Conservation (phyloP, 192 early-diverging fungal genomes). For the Piromyces sp. region DNA sequence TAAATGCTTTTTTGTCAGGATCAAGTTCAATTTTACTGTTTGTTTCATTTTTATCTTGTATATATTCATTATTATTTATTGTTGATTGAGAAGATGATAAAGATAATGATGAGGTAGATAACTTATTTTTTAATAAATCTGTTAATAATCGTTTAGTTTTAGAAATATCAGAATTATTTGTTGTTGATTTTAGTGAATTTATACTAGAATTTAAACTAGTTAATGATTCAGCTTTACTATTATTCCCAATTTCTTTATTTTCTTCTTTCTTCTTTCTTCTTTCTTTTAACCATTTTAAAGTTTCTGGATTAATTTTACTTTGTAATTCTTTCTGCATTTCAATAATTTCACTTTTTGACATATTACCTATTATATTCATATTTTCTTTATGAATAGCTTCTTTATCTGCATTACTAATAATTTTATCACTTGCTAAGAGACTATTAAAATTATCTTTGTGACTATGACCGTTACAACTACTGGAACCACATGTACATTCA, state of each 20-base stretch:
- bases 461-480: not conserved
- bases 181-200: conserved; percentile 9
- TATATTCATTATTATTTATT: too few relatives aligned
- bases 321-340: conserved; percentile 50
- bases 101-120: conserved; percentile 15
- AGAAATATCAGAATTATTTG: not conserved
- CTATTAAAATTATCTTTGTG: not conserved
- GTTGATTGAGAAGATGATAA: not conserved
- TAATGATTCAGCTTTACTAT: not conserved
- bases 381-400: conserved; percentile 31
- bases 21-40: not conserved
- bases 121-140: conserved; percentile 4
- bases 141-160: conserved; percentile 5
- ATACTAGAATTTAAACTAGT: conserved; percentile 2
- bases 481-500: not conserved
- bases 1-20: not conserved
- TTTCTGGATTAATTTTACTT: conserved; percentile 34
- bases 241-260: not conserved
- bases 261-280: conserved; percentile 8
- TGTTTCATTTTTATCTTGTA: not conserved
- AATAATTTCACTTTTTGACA: conserved; percentile 54
- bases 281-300: conserved; percentile 41
- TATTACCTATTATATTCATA: conserved; percentile 21
- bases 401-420: not conserved
- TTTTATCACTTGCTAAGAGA: not conserved